These are phyloP conservation scores for Cucumis cinereus DNA, from an alignment of 306 rosid species.

Conservation along the genomic window DNA sequence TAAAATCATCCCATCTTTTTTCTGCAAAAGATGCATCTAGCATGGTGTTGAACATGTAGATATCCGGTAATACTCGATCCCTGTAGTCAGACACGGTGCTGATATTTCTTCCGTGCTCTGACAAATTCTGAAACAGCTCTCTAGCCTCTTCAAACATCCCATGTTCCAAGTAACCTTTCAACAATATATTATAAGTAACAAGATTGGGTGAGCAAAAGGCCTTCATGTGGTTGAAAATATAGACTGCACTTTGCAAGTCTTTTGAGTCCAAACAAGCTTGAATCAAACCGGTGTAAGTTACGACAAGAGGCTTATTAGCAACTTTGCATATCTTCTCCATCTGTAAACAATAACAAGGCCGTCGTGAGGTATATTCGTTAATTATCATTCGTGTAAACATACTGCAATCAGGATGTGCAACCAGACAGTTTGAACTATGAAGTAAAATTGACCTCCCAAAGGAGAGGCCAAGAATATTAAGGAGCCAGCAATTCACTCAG, in stretches of 20 bases:
- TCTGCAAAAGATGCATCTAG: conserved; percentile 49
- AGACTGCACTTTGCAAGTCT: conserved; percentile 44
- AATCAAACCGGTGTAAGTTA: conserved; percentile 88
- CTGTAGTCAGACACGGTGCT: conserved; percentile 29
- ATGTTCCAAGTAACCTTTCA: conserved; percentile 61
- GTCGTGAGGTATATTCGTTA: not conserved
- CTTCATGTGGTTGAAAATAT: conserved; percentile 64
- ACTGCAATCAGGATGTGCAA: not conserved
- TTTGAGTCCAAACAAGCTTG: conserved; percentile 75
- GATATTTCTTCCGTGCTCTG: conserved; percentile 28
- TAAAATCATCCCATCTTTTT: conserved; percentile 70
- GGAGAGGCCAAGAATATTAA: not conserved
- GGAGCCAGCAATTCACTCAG: not conserved
- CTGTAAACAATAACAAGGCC: conserved; percentile 30
- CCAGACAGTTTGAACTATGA: not conserved
- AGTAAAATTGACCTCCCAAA: not conserved
- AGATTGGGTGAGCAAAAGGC: conserved; percentile 75
- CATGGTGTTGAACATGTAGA: conserved; percentile 70
- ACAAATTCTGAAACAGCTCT: conserved; percentile 52
- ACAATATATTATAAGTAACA: conserved; percentile 70
- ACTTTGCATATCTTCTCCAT: conserved; percentile 84
- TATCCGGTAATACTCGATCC: conserved; percentile 55
- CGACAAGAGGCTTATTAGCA: conserved; percentile 89
- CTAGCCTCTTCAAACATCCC: conserved; percentile 68
- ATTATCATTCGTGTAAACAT: not conserved